These are phyloP conservation scores for Pseudozyma tsukubaensis DNA, from an alignment of 1,284 basidiomycete genomes.

Conservation along the genomic window DNA sequence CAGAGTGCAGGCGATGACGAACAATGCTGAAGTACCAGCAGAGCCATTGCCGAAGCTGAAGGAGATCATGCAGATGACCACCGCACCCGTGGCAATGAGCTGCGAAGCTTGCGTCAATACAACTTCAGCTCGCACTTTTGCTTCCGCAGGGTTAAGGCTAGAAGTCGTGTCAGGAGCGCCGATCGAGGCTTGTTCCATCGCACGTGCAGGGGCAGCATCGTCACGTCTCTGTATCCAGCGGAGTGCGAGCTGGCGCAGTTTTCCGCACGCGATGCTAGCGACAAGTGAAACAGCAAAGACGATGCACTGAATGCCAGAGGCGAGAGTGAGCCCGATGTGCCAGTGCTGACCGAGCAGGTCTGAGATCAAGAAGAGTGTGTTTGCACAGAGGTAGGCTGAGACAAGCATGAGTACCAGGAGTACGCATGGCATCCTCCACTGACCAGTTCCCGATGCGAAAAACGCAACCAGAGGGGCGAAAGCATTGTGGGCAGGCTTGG, in stretches of 20 bases:
- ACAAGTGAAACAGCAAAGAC: constrained; percentile 15
- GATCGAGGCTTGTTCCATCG: not conserved
- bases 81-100: constrained; percentile 7
- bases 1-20: constrained; percentile 11
- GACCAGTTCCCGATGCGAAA: constrained; percentile 3
- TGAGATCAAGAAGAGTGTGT: constrained; percentile 12
- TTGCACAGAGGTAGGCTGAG: constrained; percentile 19
- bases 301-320: constrained; percentile 17
- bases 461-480: constrained; percentile 11
- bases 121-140: constrained; percentile 8
- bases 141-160: not conserved
- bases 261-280: constrained; percentile 11
- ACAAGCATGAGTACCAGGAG: constrained; percentile 13
- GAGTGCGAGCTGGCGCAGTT: constrained; percentile 3
- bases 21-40: constrained; percentile 7
- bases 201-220: not conserved
- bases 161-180: not conserved
- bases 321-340: constrained; percentile 14
- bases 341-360: constrained; percentile 18
- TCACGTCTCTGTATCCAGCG: not conserved
- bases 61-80: constrained; percentile 5
- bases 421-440: constrained; percentile 15
- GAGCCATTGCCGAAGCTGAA: constrained; percentile 3
- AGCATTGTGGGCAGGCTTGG: constrained; percentile 17
- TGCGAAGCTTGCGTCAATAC: constrained; percentile 12